These are phyloP conservation scores for Perilla frutescens DNA, from an alignment of 257 asterid species.

Conservation along the genomic window DNA sequence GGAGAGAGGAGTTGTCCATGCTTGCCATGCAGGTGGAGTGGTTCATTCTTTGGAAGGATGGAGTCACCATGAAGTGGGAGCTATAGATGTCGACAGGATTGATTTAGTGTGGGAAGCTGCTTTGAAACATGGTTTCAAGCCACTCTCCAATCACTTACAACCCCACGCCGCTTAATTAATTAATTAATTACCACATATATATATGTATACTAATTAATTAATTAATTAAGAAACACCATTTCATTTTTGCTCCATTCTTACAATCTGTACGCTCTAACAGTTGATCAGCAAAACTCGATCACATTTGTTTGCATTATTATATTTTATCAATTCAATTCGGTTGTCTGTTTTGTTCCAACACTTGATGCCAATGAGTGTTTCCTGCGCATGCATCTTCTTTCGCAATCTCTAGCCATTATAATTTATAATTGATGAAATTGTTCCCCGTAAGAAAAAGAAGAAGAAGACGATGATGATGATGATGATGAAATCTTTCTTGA, in stretches of 20 bases:
- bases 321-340: no score
- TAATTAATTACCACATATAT: no score
- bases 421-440: no score
- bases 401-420: no score
- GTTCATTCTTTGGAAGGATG: constrained; percentile 87
- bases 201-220: background rate
- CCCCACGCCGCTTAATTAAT: no score
- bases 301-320: no score
- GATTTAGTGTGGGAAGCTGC: constrained; percentile 92
- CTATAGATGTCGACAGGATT: constrained; percentile 76
- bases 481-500: no score
- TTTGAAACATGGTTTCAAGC: constrained; percentile 77
- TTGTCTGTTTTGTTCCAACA: background rate
- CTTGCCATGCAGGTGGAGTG: constrained; percentile 94
- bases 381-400: no score
- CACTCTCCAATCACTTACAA: constrained; percentile 34
- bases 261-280: no score
- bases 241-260: background rate
- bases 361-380: background rate
- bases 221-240: background rate
- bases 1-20: constrained; percentile 96
- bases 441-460: no score
- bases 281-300: no score
- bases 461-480: no score
- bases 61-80: constrained; percentile 92